phyloP scores from a whole-genome alignment of 192 early-diverging fungal genomes.

The Mortierella antarctica region DNA sequence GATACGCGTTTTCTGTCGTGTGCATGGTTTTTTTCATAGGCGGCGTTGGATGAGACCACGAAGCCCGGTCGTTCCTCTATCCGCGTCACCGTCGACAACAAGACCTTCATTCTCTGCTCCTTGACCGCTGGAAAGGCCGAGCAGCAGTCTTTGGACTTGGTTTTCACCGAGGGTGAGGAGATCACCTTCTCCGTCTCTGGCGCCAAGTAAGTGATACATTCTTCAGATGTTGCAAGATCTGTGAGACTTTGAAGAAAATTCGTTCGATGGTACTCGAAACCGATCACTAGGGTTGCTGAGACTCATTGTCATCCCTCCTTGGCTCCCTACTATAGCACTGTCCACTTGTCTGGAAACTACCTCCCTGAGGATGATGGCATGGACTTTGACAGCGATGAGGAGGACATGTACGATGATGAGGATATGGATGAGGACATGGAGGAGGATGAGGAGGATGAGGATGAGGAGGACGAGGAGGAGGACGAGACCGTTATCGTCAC shows the following conservation, averaged over 20 bases:
- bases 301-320: no score
- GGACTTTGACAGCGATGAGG: slow-evolving; percentile 56
- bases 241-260: background rate
- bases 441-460: slow-evolving; percentile 51
- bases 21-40: slow-evolving; percentile 56
- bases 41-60: slow-evolving; percentile 69
- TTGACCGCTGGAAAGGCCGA: slow-evolving; percentile 79
- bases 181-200: slow-evolving; percentile 80
- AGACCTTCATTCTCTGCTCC: slow-evolving; percentile 80
- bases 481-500: slow-evolving; percentile 52
- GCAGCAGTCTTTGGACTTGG: slow-evolving; percentile 75
- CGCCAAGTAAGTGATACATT: slow-evolving; percentile 48
- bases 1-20: background rate
- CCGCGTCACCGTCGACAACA: slow-evolving; percentile 73
- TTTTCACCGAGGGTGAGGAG: slow-evolving; percentile 78
- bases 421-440: slow-evolving; percentile 55
- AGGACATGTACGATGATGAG: slow-evolving; percentile 44
- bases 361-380: slow-evolving; percentile 63
- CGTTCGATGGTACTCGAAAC: background rate
- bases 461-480: slow-evolving; percentile 56
- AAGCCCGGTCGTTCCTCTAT: slow-evolving; percentile 73
- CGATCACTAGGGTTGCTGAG: no score
- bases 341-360: slow-evolving; percentile 83
- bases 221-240: background rate
- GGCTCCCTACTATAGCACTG: slow-evolving; percentile 27